Conservation (phyloP, 805 yeast genomes). For the Spathaspora girioi region DNA sequence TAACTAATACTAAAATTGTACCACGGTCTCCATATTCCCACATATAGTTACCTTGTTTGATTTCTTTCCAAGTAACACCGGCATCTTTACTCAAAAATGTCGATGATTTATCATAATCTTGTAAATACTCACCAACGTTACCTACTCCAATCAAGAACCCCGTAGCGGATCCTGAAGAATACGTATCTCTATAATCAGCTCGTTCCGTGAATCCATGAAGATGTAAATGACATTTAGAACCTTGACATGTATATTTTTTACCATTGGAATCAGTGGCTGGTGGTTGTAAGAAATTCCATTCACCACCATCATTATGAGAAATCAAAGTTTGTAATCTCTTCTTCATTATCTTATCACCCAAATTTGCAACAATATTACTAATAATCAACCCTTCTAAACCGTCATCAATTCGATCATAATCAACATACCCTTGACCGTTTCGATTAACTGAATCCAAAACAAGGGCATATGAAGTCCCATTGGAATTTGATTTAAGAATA, state of each 20-base stretch:
- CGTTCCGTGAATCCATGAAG: conserved; percentile 91
- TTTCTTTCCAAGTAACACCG: conserved; percentile 83
- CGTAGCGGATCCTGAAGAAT: conserved; percentile 81
- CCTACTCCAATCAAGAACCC: conserved; percentile 94
- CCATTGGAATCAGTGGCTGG: conserved; percentile 66
- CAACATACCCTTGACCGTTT: conserved; percentile 71
- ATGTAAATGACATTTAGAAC: conserved; percentile 72
- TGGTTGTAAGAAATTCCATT: conserved; percentile 71
- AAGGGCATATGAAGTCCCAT: conserved; percentile 81
- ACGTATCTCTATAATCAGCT: conserved; percentile 77
- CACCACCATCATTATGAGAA: conserved; percentile 88
- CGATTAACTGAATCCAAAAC: conserved; percentile 73
- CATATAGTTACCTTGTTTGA: conserved; percentile 68
- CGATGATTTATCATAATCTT: conserved; percentile 36
- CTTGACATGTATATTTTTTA: conserved; percentile 49
- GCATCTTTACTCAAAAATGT: conserved; percentile 88
- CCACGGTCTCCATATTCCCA: conserved; percentile 99
- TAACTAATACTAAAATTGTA: conserved; percentile 71
- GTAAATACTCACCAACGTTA: conserved; percentile 68
- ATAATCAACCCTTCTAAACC: conserved; percentile 82
- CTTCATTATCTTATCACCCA: conserved; percentile 32
- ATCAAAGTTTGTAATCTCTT: conserved; percentile 70
- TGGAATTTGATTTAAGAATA: conserved; percentile 81
- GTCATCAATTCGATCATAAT: conserved; percentile 78
- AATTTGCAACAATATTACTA: conserved; percentile 55